Evolutionary conservation across 148 eudicot species (phyloP).

Genomic region (Heliamphora exappendiculata): DNA sequence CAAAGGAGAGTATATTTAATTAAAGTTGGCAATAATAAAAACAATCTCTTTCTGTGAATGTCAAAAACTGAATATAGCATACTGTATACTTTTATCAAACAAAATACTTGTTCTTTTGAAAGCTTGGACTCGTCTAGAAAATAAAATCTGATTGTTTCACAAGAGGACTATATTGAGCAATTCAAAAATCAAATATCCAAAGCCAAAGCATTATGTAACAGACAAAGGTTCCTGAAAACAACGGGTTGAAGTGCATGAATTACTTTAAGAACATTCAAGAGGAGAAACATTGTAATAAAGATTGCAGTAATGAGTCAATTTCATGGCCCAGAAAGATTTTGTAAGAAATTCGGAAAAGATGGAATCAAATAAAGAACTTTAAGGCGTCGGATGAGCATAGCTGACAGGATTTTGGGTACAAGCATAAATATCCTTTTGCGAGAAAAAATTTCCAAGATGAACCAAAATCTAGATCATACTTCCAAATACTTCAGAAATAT

Average conservation of each 20-base stretch:
- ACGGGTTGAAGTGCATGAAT: neutral
- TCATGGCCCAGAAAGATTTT: neutral
- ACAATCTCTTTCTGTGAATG: neutral
- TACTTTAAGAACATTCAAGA: neutral
- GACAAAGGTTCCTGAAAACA: neutral
- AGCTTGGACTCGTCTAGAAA: slow-evolving; percentile 3
- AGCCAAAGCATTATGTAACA: neutral
- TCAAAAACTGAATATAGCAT: neutral
- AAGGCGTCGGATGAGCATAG: no score
- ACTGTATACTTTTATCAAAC: neutral
- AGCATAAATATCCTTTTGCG: no score
- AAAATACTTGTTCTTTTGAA: neutral
- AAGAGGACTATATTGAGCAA: neutral
- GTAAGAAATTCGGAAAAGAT: neutral
- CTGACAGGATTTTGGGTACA: no score
- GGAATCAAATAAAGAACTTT: neutral
- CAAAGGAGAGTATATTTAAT: no score
- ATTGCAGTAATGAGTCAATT: neutral
- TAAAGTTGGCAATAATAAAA: neutral
- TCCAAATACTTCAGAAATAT: neutral
- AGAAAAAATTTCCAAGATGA: no score
- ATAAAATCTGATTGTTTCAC: neutral
- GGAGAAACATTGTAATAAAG: neutral
- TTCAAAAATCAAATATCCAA: neutral
- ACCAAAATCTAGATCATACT: no score